Evolutionary conservation across 2,329 filamentous ascomycete species (phyloP).

Genomic region (Fusarium abutilonis): DNA sequence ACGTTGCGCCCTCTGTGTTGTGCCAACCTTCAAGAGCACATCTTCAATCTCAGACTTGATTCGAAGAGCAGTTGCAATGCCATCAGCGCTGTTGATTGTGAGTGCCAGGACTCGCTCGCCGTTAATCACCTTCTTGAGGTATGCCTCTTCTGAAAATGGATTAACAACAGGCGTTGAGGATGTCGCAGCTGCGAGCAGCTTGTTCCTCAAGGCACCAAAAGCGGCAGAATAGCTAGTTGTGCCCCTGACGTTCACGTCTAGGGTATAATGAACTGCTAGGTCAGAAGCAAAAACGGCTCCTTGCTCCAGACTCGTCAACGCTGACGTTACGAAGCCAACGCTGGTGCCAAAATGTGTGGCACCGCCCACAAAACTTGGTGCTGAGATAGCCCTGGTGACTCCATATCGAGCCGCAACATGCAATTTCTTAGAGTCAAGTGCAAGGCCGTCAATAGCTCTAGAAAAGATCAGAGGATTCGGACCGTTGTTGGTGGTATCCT

Average conservation of each 20-base stretch:
- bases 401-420: conserved; percentile 63
- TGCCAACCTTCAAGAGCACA: conserved; percentile 40
- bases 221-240: conserved; percentile 64
- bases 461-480: conserved; percentile 60
- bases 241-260: conserved; percentile 55
- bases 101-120: conserved; percentile 66
- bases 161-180: conserved; percentile 50
- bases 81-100: conserved; percentile 70
- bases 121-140: conserved; percentile 63
- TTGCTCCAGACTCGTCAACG: conserved; percentile 56
- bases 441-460: conserved; percentile 66
- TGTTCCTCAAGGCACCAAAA: conserved; percentile 61
- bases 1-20: conserved; percentile 28
- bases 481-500: conserved; percentile 64
- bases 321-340: conserved; percentile 66
- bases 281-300: conserved; percentile 65
- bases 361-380: conserved; percentile 58
- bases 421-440: conserved; percentile 66
- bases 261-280: conserved; percentile 67
- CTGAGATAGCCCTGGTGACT: conserved; percentile 67
- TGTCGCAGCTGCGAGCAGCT: conserved; percentile 63
- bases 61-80: conserved; percentile 67
- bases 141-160: conserved; percentile 59
- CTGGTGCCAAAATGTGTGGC: conserved; percentile 65
- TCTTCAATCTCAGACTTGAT: conserved; percentile 67